Conservation (phyloP, 225 moss, liverwort and hornwort species). For the Antitrichia curtipendula region DNA sequence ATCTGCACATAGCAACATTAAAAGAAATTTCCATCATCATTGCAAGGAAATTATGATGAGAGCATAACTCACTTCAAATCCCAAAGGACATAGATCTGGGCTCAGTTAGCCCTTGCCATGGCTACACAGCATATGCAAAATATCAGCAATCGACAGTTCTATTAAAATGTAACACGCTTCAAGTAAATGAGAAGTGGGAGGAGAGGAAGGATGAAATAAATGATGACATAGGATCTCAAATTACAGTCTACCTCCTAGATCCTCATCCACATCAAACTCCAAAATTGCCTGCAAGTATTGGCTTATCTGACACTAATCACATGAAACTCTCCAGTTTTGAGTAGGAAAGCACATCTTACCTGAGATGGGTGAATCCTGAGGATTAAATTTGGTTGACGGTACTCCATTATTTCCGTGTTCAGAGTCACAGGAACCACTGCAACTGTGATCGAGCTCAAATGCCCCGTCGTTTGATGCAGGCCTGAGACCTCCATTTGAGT, state of each 20-base stretch:
- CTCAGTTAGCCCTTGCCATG: neutral
- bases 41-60: neutral
- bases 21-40: neutral
- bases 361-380: slow-evolving; percentile 1
- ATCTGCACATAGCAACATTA: slow-evolving; percentile 7
- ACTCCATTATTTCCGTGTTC: slow-evolving; percentile 21
- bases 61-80: neutral
- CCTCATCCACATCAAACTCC: neutral
- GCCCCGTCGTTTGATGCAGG: slow-evolving; percentile 10
- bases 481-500: slow-evolving; percentile 8
- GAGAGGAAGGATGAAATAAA: neutral
- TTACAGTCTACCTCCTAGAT: neutral
- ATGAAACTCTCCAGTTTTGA: neutral
- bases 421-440: slow-evolving; percentile 30
- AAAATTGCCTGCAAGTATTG: neutral
- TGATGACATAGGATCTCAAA: neutral
- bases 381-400: neutral
- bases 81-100: neutral
- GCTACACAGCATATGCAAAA: neutral
- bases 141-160: neutral
- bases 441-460: slow-evolving; percentile 22
- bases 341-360: slow-evolving; percentile 3
- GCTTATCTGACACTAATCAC: neutral
- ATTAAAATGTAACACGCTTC: neutral
- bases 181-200: neutral